Evolutionary conservation across 1,284 basidiomycete species (phyloP).

Genomic region (Grifola frondosa): DNA sequence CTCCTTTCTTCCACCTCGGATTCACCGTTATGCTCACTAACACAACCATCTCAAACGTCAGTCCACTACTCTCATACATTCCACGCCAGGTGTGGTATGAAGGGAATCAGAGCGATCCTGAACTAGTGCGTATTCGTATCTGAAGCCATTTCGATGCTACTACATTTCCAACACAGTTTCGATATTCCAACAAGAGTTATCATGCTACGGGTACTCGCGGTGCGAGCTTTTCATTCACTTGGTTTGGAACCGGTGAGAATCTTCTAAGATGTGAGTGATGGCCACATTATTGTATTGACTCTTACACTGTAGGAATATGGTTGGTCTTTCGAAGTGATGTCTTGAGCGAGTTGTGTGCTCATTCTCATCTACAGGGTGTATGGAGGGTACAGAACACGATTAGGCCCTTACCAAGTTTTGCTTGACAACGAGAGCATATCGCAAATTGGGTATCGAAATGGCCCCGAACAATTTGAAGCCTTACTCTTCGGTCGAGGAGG

Average conservation of each 20-base stretch:
- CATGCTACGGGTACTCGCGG: conserved; percentile 14
- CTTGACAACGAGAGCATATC: conserved; percentile 14
- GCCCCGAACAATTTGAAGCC: conserved; percentile 7
- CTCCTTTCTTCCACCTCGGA: no score
- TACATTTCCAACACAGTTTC: no score
- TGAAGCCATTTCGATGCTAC: no score
- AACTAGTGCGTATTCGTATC: conserved; percentile 20
- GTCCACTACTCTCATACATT: conserved; percentile 24
- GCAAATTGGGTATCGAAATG: conserved; percentile 9
- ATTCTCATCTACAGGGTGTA: conserved; percentile 15
- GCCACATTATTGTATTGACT: neutral
- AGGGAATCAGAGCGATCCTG: conserved; percentile 8
- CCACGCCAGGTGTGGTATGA: conserved; percentile 24
- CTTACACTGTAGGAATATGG: conserved; percentile 14
- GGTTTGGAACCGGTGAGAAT: conserved; percentile 24
- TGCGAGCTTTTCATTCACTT: conserved; percentile 22
- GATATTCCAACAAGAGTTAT: conserved; percentile 14
- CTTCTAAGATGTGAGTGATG: neutral
- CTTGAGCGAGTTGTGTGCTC: neutral
- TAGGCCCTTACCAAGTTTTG: conserved; percentile 20
- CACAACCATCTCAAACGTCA: conserved; percentile 26
- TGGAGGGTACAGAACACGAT: conserved; percentile 16
- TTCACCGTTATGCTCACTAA: conserved; percentile 26
- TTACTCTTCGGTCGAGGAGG: conserved; percentile 14
- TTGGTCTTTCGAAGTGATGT: conserved; percentile 1